Conservation (phyloP, 768 basidiomycete genomes). For the Pulveroboletus sp. region DNA sequence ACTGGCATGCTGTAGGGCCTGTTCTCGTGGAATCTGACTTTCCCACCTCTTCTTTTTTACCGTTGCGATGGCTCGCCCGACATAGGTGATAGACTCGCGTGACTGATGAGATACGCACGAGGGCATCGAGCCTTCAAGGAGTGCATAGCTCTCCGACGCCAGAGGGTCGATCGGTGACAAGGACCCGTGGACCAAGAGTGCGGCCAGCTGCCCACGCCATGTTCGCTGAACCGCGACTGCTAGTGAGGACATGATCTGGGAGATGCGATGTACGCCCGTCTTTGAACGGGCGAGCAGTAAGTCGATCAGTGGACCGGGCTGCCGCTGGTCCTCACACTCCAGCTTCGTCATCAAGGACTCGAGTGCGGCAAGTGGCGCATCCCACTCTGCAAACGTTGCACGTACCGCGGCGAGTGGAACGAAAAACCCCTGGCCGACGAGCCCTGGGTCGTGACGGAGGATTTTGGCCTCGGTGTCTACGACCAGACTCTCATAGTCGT, state of each 20-base stretch:
- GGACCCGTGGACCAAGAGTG: slow-evolving; percentile 77
- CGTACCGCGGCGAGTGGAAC: slow-evolving; percentile 83
- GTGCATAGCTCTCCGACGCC: slow-evolving; percentile 51
- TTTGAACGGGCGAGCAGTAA: slow-evolving; percentile 65
- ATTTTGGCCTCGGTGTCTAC: slow-evolving; percentile 79
- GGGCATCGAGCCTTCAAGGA: slow-evolving; percentile 67
- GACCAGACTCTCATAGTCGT: slow-evolving; percentile 77
- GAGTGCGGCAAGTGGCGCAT: slow-evolving; percentile 75
- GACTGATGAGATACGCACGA: slow-evolving; percentile 68
- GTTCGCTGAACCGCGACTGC: slow-evolving; percentile 72
- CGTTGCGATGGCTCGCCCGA: slow-evolving; percentile 82
- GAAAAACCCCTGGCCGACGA: slow-evolving; percentile 77
- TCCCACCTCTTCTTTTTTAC: slow-evolving; percentile 78
- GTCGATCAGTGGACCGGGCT: slow-evolving; percentile 77
- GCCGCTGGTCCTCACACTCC: slow-evolving; percentile 46
- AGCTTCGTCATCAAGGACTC: slow-evolving; percentile 59
- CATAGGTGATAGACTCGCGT: slow-evolving; percentile 77
- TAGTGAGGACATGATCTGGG: slow-evolving; percentile 65
- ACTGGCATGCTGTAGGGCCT: slow-evolving; percentile 61
- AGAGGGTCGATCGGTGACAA: slow-evolving; percentile 59
- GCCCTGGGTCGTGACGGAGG: slow-evolving; percentile 63
- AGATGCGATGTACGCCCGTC: slow-evolving; percentile 75
- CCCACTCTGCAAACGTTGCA: slow-evolving; percentile 84
- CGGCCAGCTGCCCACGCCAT: slow-evolving; percentile 80
- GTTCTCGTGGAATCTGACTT: slow-evolving; percentile 64